These are phyloP conservation scores for Serendipita sp. DNA, from an alignment of 768 basidiomycete species.

Conservation along the genomic window DNA sequence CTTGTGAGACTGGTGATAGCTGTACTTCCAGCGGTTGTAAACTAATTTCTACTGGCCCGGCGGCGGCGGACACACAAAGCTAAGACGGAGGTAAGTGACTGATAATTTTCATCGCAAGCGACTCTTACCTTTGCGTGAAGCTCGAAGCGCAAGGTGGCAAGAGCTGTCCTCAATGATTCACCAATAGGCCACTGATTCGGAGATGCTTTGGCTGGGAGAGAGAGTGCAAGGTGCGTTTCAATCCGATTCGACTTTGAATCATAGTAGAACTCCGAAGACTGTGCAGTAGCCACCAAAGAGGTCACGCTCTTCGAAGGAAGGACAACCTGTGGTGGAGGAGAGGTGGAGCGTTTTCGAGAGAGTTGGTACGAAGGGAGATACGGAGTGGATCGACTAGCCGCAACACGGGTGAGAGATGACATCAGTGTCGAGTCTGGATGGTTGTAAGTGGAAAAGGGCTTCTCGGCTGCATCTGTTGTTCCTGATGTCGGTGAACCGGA, in stretches of 20 bases:
- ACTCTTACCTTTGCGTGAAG: constrained; percentile 45
- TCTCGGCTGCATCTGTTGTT: not conserved
- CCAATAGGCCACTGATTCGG: constrained; percentile 65
- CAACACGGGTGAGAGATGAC: constrained; percentile 2
- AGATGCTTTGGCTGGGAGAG: not conserved
- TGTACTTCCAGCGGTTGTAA: not conserved
- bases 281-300: constrained; percentile 55
- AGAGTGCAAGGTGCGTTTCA: constrained; percentile 2
- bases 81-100: not conserved
- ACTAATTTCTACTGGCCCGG: not conserved
- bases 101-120: not conserved
- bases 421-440: not conserved
- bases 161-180: constrained; percentile 51
- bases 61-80: not conserved
- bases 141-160: constrained; percentile 54
- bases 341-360: constrained; percentile 46
- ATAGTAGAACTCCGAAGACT: constrained; percentile 22
- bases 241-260: not conserved
- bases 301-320: constrained; percentile 50
- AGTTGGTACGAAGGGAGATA: constrained; percentile 22
- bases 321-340: constrained; percentile 35
- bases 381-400: constrained; percentile 10
- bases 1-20: not conserved
- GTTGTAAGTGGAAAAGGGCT: not conserved
- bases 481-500: not conserved